phyloP scores from a whole-genome alignment of 2,329 filamentous ascomycete species.

The Fusarium longipes region DNA sequence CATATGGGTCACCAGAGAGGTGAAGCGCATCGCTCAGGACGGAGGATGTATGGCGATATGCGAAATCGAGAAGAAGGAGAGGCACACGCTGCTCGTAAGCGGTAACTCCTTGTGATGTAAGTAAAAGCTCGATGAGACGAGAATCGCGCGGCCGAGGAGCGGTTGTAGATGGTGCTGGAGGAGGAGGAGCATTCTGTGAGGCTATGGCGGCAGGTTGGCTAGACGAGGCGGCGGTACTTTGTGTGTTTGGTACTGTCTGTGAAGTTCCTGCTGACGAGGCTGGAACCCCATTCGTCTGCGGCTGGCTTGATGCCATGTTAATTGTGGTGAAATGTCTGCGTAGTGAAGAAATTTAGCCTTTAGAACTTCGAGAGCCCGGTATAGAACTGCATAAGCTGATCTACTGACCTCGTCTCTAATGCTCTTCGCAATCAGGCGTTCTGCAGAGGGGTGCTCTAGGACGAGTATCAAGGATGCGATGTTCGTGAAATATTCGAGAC shows the following conservation, averaged over 20 bases:
- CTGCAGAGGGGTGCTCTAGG: neutral
- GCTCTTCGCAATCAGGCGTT: no score
- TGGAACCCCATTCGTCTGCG: conserved; percentile 66
- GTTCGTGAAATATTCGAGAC: neutral
- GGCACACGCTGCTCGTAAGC: conserved; percentile 86
- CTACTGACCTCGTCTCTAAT: no score
- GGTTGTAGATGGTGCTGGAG: conserved; percentile 51
- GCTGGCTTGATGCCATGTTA: conserved; percentile 53
- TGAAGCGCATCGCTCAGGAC: conserved; percentile 78
- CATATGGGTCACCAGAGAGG: conserved; percentile 75
- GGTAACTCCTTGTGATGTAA: conserved; percentile 81
- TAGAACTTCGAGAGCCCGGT: neutral
- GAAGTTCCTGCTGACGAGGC: conserved; percentile 54
- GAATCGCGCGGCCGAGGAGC: conserved; percentile 78
- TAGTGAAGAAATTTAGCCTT: neutral
- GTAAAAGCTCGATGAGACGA: conserved; percentile 81
- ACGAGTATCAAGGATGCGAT: neutral
- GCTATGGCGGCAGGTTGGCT: conserved; percentile 42
- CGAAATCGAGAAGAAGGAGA: conserved; percentile 85
- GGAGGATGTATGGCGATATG: conserved; percentile 81
- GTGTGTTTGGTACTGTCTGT: conserved; percentile 53
- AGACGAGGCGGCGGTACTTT: conserved; percentile 47
- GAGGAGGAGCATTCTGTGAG: conserved; percentile 42
- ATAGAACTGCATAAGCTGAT: no score
- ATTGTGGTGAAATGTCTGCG: neutral